Evolutionary conservation across 176 grass and related monocot genomes (phyloP).

Genomic region (Rhynchospora breviuscula): DNA sequence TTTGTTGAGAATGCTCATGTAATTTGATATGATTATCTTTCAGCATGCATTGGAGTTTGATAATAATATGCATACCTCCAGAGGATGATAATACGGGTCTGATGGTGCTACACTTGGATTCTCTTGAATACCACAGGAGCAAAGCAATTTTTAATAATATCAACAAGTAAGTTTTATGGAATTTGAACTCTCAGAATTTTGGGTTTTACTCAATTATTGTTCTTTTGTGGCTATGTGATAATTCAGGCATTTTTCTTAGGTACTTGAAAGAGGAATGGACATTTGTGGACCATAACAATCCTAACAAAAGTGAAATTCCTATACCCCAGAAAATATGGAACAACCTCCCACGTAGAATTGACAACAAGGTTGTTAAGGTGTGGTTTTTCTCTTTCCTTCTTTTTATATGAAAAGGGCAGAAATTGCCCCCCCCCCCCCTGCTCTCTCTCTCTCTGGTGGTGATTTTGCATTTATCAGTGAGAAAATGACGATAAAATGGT

Average conservation of each 20-base stretch:
- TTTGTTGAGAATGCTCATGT: constrained; percentile 4
- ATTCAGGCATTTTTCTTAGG: constrained; percentile 26
- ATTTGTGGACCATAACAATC: constrained; percentile 44
- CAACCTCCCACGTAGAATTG: constrained; percentile 55
- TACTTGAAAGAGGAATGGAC: constrained; percentile 81
- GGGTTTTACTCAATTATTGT: neutral
- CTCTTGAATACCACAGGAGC: constrained; percentile 73
- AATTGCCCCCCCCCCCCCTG: neutral
- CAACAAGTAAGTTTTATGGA: constrained; percentile 39
- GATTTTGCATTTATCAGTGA: neutral
- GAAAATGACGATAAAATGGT: no score
- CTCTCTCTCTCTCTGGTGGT: neutral
- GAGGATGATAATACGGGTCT: constrained; percentile 66
- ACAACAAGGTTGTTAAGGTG: constrained; percentile 49
- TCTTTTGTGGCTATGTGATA: constrained; percentile 8
- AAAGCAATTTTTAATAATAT: constrained; percentile 52
- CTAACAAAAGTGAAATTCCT: constrained; percentile 33
- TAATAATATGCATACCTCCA: constrained; percentile 81
- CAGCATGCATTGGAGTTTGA: constrained; percentile 91
- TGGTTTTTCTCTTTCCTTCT: neutral
- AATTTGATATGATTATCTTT: constrained; percentile 17
- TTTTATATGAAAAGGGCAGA: neutral
- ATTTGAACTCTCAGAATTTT: neutral
- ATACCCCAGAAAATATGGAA: constrained; percentile 52
- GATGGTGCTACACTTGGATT: constrained; percentile 97